phyloP scores from a whole-genome alignment of 2,329 filamentous ascomycete genomes.

The Arthrobotrys iridis region DNA sequence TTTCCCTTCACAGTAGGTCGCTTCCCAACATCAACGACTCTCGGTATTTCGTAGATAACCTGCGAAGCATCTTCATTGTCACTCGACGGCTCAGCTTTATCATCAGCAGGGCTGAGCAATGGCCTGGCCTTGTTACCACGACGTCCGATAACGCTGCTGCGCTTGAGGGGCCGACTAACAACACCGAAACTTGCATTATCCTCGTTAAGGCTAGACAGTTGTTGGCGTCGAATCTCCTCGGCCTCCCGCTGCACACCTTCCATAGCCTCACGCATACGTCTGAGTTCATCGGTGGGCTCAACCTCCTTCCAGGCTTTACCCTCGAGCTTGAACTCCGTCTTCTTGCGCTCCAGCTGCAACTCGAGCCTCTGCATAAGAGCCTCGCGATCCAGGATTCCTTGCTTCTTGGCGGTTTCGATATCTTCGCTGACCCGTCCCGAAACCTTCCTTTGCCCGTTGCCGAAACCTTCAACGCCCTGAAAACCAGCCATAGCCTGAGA shows the following conservation, averaged over 20 bases:
- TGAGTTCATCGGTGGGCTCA: conserved; percentile 88
- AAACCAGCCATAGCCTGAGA: conserved; percentile 41
- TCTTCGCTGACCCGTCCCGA: conserved; percentile 60
- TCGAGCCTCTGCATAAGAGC: conserved; percentile 91
- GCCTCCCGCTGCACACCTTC: conserved; percentile 67
- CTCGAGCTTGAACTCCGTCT: conserved; percentile 97
- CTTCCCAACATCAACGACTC: conserved; percentile 74
- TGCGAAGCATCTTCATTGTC: conserved; percentile 68
- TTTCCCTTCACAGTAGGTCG: conserved; percentile 76
- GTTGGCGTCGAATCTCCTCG: conserved; percentile 55
- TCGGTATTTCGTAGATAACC: conserved; percentile 79
- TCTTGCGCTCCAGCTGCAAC: conserved; percentile 94
- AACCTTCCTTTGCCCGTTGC: conserved; percentile 65
- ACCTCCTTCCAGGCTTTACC: conserved; percentile 88
- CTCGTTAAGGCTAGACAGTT: conserved; percentile 55
- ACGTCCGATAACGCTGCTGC: conserved; percentile 55
- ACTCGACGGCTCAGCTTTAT: conserved; percentile 9
- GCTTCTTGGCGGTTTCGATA: conserved; percentile 78
- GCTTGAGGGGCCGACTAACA: conserved; percentile 69
- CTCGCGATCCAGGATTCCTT: conserved; percentile 92
- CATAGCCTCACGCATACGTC: conserved; percentile 94
- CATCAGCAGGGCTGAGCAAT: conserved; percentile 30
- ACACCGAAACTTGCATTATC: conserved; percentile 65
- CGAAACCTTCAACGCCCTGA: conserved; percentile 64
- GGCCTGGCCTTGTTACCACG: conserved; percentile 31